Base-by-base conservation (phyloP, 805 yeast species). In the Candida andamanensis region DNA sequence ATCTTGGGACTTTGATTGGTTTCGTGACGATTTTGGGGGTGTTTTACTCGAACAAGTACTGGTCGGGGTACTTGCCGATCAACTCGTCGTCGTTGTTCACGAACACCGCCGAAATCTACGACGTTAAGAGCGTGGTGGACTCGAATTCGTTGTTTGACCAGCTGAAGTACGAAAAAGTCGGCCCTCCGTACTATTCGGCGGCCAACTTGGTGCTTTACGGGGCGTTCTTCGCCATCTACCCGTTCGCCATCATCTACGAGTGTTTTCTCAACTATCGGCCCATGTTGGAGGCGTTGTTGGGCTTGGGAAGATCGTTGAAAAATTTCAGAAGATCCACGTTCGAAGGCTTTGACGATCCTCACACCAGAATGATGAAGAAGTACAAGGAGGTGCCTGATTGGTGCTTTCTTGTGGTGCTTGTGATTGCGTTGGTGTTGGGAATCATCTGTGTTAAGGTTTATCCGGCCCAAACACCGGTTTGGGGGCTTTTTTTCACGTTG, bases 71-170 rank as follows among this genome's bases (percentile, higher is more conserved):
- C 29, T 29, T 54, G 14, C 58, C 61, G 16, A 59, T 69, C 56
- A 46, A 74, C 49, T 56, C 74, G 16, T 67, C 69, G 42, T 44
- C 51, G 9, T 45, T 74, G 14, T 74, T 59, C 50, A 66, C 69
- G 31, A 75, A 75, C 45, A 58, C 53, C 13, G 82, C 76, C 21
- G 51, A 56, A 14, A 28, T 49, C 1, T 77, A 60, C 50, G 50
- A 61, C 11, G 72, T 76, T 28, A 53, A 58, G 15, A 37, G 60
- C 27, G 58, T 77, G 21, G 46, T 77, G 26, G 47, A 66, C 27
- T 45, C 41, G 3, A 47, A 63, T n/a, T 63, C 63, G 35, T 40
- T 50, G 15, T 48, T 56, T 19, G 52, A 50, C 28, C 16, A 42
- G n/a, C 37, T 31, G n/a, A 48, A 47, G 28, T 56, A 52, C 28